phyloP scores from a whole-genome alignment of 2,329 filamentous ascomycete genomes.

The Didymosphaeria variabile region DNA sequence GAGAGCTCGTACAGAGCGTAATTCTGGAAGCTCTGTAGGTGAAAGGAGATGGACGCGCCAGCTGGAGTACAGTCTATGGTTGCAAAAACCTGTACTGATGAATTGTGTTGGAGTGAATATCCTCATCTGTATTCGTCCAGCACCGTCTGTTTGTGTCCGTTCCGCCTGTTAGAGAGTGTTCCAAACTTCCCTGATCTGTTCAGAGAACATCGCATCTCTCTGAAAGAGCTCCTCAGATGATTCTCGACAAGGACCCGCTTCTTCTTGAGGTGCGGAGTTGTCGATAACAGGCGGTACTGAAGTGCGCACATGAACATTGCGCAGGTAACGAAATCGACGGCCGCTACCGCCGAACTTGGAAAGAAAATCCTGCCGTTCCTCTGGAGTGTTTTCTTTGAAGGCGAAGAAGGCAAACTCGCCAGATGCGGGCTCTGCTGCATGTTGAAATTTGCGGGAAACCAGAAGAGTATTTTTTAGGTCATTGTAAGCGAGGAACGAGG shows the following conservation, averaged over 20 bases:
- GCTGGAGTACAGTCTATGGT: neutral
- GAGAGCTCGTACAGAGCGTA: conserved; percentile 1
- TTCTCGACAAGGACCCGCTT: neutral
- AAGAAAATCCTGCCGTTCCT: neutral
- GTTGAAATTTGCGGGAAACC: conserved; percentile 7
- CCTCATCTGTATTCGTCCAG: neutral
- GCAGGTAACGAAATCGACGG: conserved; percentile 6
- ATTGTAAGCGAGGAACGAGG: neutral
- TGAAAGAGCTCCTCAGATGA: neutral
- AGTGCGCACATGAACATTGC: neutral
- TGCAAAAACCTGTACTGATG: neutral
- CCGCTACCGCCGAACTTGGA: neutral
- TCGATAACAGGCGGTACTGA: neutral
- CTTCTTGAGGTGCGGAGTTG: neutral
- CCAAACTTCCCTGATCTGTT: neutral
- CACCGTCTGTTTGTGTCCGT: neutral
- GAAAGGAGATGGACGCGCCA: conserved; percentile 9
- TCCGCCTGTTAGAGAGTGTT: neutral
- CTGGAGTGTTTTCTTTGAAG: neutral
- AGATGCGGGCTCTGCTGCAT: conserved; percentile 2
- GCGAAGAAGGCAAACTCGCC: neutral
- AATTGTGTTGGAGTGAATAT: neutral
- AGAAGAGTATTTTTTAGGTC: conserved; percentile 1
- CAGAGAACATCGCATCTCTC: conserved; percentile 1
- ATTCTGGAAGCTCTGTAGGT: neutral